Evolutionary conservation across 306 rosid species (phyloP).

Genomic region (Dalbergia oliveri): DNA sequence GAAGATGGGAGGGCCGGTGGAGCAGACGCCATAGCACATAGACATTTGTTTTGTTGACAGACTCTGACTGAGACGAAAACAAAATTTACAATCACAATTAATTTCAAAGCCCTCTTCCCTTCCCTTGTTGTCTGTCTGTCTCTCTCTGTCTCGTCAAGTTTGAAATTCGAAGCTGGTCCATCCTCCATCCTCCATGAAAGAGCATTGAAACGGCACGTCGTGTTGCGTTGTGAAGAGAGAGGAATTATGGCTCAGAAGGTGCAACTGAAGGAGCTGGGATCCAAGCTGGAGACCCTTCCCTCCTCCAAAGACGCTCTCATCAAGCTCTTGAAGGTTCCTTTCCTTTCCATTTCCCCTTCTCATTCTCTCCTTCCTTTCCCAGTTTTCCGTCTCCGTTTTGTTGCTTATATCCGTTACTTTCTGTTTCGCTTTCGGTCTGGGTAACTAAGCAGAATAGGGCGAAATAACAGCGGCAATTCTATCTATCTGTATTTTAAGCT

Average conservation of each 20-base stretch:
- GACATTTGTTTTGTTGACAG: not conserved
- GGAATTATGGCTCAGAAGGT: constrained; percentile 68
- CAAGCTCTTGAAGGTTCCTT: constrained; percentile 82
- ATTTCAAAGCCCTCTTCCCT: constrained; percentile 40
- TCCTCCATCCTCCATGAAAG: constrained; percentile 52
- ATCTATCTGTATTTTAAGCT: not conserved
- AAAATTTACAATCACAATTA: not conserved
- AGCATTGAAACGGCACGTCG: constrained; percentile 51
- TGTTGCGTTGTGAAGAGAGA: constrained; percentile 28
- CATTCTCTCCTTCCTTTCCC: not conserved
- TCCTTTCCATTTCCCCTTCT: constrained; percentile 6
- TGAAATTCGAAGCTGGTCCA: not conserved
- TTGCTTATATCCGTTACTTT: constrained; percentile 41
- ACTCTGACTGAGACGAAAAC: not conserved
- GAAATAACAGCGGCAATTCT: not conserved
- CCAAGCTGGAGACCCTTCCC: constrained; percentile 81
- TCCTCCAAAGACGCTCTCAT: constrained; percentile 84
- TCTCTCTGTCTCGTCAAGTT: not conserved
- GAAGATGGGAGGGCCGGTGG: constrained; percentile 46
- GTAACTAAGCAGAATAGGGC: not conserved
- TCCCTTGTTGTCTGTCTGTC: not conserved
- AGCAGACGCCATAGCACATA: not conserved
- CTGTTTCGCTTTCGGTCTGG: constrained; percentile 39
- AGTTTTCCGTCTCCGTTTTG: constrained; percentile 1
- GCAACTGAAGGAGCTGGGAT: constrained; percentile 96